Conservation (phyloP, 331 rosid genomes). For the Saraca asoca region DNA sequence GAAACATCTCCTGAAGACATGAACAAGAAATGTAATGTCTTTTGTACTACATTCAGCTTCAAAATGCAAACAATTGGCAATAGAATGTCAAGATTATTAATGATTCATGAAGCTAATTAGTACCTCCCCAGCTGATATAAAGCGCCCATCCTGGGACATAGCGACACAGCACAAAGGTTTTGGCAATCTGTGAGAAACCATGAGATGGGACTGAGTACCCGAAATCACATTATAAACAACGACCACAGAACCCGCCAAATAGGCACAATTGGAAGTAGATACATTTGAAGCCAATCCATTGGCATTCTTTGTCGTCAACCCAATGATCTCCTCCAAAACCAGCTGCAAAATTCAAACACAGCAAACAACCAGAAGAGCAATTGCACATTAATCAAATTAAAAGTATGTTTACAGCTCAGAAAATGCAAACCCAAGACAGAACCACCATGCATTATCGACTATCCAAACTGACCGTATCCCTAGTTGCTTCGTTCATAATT, state of each 20-base stretch:
- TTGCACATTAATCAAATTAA: neutral
- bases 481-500: neutral
- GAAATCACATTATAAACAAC: conserved; percentile 57
- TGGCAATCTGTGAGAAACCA: conserved; percentile 60
- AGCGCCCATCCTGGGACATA: conserved; percentile 61
- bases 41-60: neutral
- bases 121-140: conserved; percentile 80
- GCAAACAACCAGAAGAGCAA: conserved; percentile 2
- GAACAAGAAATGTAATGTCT: neutral
- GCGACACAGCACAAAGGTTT: conserved; percentile 71
- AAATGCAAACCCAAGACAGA: neutral
- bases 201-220: conserved; percentile 59
- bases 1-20: conserved; percentile 10
- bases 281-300: conserved; percentile 64
- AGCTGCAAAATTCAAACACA: conserved; percentile 43
- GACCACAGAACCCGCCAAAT: conserved; percentile 69
- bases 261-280: conserved; percentile 50
- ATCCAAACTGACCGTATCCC: neutral
- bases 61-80: neutral
- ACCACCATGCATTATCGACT: too few species aligned
- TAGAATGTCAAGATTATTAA: neutral
- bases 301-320: conserved; percentile 56
- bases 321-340: conserved; percentile 68
- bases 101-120: conserved; percentile 17
- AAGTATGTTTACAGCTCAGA: neutral